A percentile compares a stretch with the other conserved stretches of the same genome.
phyloP scores from a whole-genome alignment of 1,284 basidiomycete genomes.

The Tilletia setariae region DNA sequence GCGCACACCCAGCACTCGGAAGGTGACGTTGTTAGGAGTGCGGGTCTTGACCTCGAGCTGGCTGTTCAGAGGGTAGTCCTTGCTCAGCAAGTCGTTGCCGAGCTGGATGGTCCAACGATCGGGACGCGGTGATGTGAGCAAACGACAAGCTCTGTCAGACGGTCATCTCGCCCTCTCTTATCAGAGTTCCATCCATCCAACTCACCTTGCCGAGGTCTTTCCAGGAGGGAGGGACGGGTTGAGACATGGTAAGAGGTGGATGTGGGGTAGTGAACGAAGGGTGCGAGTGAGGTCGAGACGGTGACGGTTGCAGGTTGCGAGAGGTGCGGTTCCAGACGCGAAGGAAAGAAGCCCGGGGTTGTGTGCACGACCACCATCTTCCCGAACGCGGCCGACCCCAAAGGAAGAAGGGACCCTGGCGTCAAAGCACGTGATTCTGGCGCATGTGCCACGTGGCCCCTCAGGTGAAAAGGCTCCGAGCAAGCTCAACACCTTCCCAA shows the following conservation, averaged over 20 bases:
- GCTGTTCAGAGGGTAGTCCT: slow-evolving; percentile 66
- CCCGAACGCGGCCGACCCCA: no score
- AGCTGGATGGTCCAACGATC: slow-evolving; percentile 63
- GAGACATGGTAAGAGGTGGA: slow-evolving; percentile 32
- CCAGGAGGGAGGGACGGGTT: slow-evolving; percentile 52
- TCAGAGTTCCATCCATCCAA: no score
- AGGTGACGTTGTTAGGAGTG: slow-evolving; percentile 65
- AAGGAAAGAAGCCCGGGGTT: no score
- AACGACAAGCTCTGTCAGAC: no score
- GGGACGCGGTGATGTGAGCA: background rate
- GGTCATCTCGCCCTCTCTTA: no score
- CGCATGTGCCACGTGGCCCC: no score
- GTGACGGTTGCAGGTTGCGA: background rate
- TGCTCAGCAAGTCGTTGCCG: slow-evolving; percentile 86
- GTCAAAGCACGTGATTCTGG: no score
- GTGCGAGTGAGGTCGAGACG: background rate
- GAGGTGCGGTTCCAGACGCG: no score
- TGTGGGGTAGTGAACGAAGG: background rate
- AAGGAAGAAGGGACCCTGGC: no score
- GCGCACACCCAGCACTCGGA: slow-evolving; percentile 55
- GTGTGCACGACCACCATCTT: no score
- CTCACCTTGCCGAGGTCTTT: slow-evolving; percentile 64
- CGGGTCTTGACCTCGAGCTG: slow-evolving; percentile 76
- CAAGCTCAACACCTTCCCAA: no score
- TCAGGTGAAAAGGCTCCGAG: no score